Conservation (phyloP, 1,139 yeast genomes). For the Sugiyamaella japonica region DNA sequence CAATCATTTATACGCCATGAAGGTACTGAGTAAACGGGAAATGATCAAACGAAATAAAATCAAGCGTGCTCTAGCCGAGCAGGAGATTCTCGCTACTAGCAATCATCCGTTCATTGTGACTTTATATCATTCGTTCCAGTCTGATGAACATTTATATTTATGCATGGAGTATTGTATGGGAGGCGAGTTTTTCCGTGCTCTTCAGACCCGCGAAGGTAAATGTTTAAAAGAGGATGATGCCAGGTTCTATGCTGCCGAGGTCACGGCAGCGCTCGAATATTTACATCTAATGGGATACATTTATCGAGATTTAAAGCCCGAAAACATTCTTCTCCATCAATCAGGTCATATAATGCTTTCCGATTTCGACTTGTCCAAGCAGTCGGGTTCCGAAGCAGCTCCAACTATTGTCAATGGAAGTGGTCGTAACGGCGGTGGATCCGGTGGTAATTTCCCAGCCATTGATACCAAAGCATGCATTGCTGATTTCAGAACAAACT, state of each 20-base stretch:
- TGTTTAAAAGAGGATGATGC: conserved; percentile 89
- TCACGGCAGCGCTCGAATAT: conserved; percentile 94
- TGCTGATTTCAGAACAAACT: conserved; percentile 93
- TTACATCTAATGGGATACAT: conserved; percentile 95
- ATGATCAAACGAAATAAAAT: conserved; percentile 95
- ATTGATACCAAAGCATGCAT: conserved; percentile 92
- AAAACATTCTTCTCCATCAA: conserved; percentile 86
- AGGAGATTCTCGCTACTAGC: conserved; percentile 90
- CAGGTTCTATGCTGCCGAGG: conserved; percentile 93
- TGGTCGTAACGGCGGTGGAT: conserved; percentile 34
- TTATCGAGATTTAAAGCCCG: conserved; percentile 93
- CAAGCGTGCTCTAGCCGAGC: conserved; percentile 93
- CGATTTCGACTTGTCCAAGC: conserved; percentile 94
- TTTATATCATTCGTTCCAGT: conserved; percentile 92
- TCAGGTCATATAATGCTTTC: conserved; percentile 98
- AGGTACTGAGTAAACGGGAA: conserved; percentile 83
- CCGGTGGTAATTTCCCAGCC: conserved; percentile 40
- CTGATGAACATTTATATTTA: conserved; percentile 85
- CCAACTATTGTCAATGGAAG: conserved; percentile 45
- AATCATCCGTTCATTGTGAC: conserved; percentile 98
- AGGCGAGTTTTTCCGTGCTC: conserved; percentile 95
- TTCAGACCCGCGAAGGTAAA: conserved; percentile 86
- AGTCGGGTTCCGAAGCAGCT: conserved; percentile 63
- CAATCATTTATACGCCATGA: conserved; percentile 84
- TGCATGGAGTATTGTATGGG: conserved; percentile 99